A percentile compares a stretch with the other conserved stretches of the same genome.
phyloP scores from a whole-genome alignment of 306 rosid genomes.

The Pyrus betulifolia region DNA sequence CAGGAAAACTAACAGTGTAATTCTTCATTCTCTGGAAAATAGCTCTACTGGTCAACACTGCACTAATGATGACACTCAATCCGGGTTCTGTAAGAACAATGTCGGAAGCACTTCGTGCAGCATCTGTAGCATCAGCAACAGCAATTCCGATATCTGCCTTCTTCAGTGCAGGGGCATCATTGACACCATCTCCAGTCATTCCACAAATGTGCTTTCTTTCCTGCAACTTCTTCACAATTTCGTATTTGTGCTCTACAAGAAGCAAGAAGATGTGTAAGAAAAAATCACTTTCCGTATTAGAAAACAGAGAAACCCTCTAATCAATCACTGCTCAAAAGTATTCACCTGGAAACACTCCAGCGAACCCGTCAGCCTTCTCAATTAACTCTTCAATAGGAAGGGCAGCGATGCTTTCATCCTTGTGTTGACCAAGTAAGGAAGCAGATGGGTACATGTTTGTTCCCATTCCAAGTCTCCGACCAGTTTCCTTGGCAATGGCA shows the following conservation, averaged over 20 bases:
- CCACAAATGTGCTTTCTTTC: conserved; percentile 97
- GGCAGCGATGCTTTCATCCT: conserved; percentile 73
- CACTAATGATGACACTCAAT: conserved; percentile 92
- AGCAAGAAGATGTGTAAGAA: conserved; percentile 4
- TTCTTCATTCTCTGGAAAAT: conserved; percentile 98
- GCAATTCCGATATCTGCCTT: conserved; percentile 98
- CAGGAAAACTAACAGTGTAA: conserved; percentile 63
- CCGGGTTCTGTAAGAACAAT: conserved; percentile 98
- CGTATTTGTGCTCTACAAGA: conserved; percentile 80
- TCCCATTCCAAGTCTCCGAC: conserved; percentile 98
- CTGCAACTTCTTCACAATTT: conserved; percentile 91
- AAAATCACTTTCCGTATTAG: neutral
- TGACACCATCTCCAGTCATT: conserved; percentile 99
- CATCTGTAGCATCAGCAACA: conserved; percentile 98
- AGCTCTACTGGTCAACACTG: conserved; percentile 91
- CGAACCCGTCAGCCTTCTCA: conserved; percentile 98
- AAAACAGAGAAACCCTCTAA: neutral
- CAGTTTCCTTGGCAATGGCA: conserved; percentile 97
- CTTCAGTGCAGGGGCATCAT: conserved; percentile 98
- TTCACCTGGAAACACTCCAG: conserved; percentile 97
- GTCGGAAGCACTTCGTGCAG: conserved; percentile 96
- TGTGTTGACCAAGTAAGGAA: conserved; percentile 88
- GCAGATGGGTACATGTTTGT: conserved; percentile 97
- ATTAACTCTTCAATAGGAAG: conserved; percentile 92
- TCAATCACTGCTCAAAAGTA: neutral